Evolutionary conservation across 1,284 basidiomycete genomes (phyloP), one percentile per base, ranked within the genome.

Genomic region (Ustilago lituana): DNA sequence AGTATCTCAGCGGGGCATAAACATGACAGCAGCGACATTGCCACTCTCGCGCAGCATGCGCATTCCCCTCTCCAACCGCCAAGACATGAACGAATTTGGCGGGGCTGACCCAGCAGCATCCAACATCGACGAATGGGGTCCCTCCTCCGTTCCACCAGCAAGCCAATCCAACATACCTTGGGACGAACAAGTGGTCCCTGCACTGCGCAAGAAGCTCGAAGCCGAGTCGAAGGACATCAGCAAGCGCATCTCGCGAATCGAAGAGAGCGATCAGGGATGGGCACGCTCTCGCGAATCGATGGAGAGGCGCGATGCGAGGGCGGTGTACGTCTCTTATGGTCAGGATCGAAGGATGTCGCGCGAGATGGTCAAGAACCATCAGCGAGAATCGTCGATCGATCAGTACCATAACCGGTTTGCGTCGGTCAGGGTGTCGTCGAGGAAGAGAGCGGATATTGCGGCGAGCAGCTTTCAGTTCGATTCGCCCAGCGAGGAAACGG

Each of bases 111-210:
- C 23, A 20, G 5, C 9, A 19, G 40, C 27, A 19, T 41, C 12
- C 24, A n/a, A n/a, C n/a, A n/a, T 31, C n/a, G 65, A 62, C 29
- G 58, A 71, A 9, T 72, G 69, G 69, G 69, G 63, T 10, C 69
- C 69, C 1, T 48, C 44, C 7, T 72, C 69, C 19, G 36, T 72
- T 3, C 69, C 69, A 12, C 63, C 63, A 0, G 20, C 47, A 14
- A 26, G 31, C 0, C 33, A 37, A 12, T 24, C 44, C 43, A 63
- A 53, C 37, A 39, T 72, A 7, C 60, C 63, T 0, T 76, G 71
- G 71, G 74, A 76, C 40, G 71, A 73, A 14, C 65, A 73, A 26
- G 55, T 76, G 0, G 71, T 76, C 2, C 74, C 74, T 12, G 74
- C 74, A 1, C 46, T 76, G 12, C 52, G 67, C 1, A 71, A 66